Conservation (phyloP, 1,284 basidiomycete genomes). For the Testicularia cyperi region DNA sequence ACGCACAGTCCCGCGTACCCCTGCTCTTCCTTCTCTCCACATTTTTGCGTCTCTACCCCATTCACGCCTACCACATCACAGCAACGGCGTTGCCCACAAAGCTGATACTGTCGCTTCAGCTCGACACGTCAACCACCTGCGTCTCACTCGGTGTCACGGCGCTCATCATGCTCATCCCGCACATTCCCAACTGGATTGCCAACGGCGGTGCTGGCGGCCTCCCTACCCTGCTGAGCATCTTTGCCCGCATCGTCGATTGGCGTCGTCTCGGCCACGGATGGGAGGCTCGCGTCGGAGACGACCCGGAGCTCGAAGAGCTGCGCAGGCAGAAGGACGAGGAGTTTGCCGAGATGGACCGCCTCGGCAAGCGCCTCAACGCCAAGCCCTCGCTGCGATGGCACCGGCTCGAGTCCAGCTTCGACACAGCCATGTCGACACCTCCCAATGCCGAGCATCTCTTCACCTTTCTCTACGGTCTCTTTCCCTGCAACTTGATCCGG, state of each 20-base stretch:
- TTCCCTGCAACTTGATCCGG: conserved; percentile 76
- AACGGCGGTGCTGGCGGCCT: conserved; percentile 49
- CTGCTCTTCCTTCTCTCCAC: conserved; percentile 51
- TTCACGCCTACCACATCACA: conserved; percentile 55
- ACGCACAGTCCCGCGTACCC: conserved; percentile 33
- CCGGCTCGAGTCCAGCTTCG: conserved; percentile 42
- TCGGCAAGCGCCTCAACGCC: conserved; percentile 44
- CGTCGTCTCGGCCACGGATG: conserved; percentile 41
- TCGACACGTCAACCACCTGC: conserved; percentile 47
- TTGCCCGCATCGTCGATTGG: conserved; percentile 54
- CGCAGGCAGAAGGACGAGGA: conserved; percentile 46
- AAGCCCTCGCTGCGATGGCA: conserved; percentile 41
- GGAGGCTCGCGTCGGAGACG: conserved; percentile 36
- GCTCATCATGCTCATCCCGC: conserved; percentile 56
- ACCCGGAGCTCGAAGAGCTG: conserved; percentile 21
- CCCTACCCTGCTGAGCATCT: conserved; percentile 49
- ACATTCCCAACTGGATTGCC: conserved; percentile 55
- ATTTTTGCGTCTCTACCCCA: conserved; percentile 51
- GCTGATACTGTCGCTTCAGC: conserved; percentile 44
- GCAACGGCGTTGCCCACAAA: conserved; percentile 43
- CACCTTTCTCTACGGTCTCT: conserved; percentile 80
- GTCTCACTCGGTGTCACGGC: conserved; percentile 48
- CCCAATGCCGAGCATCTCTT: conserved; percentile 63
- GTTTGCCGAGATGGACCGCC: conserved; percentile 39
- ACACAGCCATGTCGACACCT: conserved; percentile 31